Conservation (phyloP, 2,329 filamentous ascomycete species). For the Colletotrichum navitas region DNA sequence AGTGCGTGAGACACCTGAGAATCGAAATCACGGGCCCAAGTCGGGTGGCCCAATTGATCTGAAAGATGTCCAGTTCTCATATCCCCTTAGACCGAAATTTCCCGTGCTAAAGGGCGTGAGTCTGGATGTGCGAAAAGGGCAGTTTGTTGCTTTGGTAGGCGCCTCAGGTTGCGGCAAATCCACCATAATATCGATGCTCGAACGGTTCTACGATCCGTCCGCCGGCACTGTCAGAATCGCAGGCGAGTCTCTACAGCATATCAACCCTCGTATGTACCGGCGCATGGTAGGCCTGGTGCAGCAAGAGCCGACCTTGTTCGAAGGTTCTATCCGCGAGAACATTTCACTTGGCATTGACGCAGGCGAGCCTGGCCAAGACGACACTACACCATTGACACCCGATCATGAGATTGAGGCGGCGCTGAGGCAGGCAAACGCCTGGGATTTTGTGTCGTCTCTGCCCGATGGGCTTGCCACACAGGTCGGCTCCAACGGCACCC, state of each 20-base stretch:
- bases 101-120: neutral
- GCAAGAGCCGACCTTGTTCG: slow-evolving; percentile 32
- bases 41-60: neutral
- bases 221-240: slow-evolving; percentile 6
- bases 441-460: slow-evolving; percentile 67
- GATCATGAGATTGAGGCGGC: slow-evolving; percentile 61
- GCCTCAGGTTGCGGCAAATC: slow-evolving; percentile 70
- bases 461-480: slow-evolving; percentile 69
- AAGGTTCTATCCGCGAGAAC: slow-evolving; percentile 67
- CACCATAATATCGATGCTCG: slow-evolving; percentile 66
- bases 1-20: neutral
- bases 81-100: neutral
- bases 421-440: slow-evolving; percentile 66
- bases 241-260: slow-evolving; percentile 47
- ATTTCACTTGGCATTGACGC: slow-evolving; percentile 60
- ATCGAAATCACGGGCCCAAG: neutral
- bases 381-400: slow-evolving; percentile 37
- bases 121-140: slow-evolving; percentile 50
- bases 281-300: slow-evolving; percentile 22
- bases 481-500: slow-evolving; percentile 75
- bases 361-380: neutral
- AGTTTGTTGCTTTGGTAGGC: slow-evolving; percentile 67
- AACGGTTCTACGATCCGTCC: slow-evolving; percentile 55
- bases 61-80: neutral
- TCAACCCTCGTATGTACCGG: slow-evolving; percentile 13